These are phyloP conservation scores for Geotrichum restrictum DNA, from an alignment of 1,139 yeast species.

Conservation along the genomic window DNA sequence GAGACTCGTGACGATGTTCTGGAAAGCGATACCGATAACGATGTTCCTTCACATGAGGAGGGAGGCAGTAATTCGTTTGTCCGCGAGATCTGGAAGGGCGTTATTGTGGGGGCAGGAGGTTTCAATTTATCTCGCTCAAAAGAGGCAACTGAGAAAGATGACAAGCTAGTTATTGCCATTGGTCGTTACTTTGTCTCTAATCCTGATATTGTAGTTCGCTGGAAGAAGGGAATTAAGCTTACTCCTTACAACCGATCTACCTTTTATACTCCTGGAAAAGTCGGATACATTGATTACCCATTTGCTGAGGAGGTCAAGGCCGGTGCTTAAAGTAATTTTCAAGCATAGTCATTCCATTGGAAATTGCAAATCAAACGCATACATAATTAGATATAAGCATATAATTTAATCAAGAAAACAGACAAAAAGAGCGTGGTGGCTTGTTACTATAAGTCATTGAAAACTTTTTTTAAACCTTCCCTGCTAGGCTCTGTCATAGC, in stretches of 20 bases:
- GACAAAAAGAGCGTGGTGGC: no score
- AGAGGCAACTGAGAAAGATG: constrained; percentile 34
- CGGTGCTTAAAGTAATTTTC: no score
- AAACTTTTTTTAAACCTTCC: no score
- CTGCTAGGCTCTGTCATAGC: no score
- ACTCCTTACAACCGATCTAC: constrained; percentile 40
- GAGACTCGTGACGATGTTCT: constrained; percentile 45
- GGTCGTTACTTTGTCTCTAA: constrained; percentile 49
- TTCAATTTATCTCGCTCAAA: constrained; percentile 34
- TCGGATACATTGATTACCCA: constrained; percentile 24
- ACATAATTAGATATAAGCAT: no score
- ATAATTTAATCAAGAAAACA: no score
- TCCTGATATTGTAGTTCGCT: constrained; percentile 47
- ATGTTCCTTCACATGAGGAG: constrained; percentile 8
- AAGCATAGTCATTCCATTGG: no score
- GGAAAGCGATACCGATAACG: constrained; percentile 5
- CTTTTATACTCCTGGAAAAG: constrained; percentile 36
- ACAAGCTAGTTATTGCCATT: constrained; percentile 44
- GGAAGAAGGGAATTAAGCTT: constrained; percentile 37
- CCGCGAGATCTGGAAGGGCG: constrained; percentile 41
- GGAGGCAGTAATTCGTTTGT: constrained; percentile 24
- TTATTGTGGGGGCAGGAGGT: constrained; percentile 42
- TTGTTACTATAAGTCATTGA: no score
- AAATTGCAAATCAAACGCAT: no score
- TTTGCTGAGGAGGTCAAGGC: not conserved